These are phyloP conservation scores for Cercis canadensis DNA, from an alignment of 306 rosid species.

Conservation along the genomic window DNA sequence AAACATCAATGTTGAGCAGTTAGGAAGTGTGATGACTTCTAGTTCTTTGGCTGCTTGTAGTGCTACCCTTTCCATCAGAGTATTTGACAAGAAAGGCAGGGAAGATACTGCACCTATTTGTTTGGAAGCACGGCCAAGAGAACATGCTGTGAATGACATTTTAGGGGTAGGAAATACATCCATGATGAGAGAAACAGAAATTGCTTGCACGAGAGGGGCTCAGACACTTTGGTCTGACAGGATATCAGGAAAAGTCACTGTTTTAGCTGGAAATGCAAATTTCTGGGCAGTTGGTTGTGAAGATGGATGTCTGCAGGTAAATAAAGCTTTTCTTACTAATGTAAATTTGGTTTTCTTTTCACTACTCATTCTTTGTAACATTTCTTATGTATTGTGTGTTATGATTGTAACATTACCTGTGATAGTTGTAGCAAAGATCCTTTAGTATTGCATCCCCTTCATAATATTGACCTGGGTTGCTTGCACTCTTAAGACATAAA, in stretches of 20 bases:
- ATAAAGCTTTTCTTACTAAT: slow-evolving; percentile 16
- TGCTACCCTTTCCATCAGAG: slow-evolving; percentile 74
- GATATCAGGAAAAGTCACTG: slow-evolving; percentile 90
- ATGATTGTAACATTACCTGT: background rate
- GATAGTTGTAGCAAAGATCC: slow-evolving; percentile 11
- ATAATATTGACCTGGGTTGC: background rate
- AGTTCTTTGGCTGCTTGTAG: slow-evolving; percentile 58
- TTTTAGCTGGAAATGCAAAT: slow-evolving; percentile 90
- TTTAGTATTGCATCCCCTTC: slow-evolving; percentile 2
- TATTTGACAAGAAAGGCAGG: slow-evolving; percentile 84
- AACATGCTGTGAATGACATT: slow-evolving; percentile 80
- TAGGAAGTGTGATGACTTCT: slow-evolving; percentile 59
- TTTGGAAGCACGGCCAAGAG: slow-evolving; percentile 87
- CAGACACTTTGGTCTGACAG: slow-evolving; percentile 91
- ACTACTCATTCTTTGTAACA: slow-evolving; percentile 4
- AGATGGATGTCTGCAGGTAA: slow-evolving; percentile 96
- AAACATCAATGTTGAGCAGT: slow-evolving; percentile 69
- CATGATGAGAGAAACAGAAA: slow-evolving; percentile 84
- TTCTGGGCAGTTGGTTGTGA: slow-evolving; percentile 99
- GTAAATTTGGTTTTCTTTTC: background rate
- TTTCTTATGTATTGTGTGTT: slow-evolving; percentile 9
- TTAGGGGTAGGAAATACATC: slow-evolving; percentile 75
- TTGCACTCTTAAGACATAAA: too few relatives aligned
- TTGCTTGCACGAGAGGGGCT: slow-evolving; percentile 70
- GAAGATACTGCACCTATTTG: slow-evolving; percentile 69